Conservation (phyloP, 768 basidiomycete genomes). For the Russula dissimulans region DNA sequence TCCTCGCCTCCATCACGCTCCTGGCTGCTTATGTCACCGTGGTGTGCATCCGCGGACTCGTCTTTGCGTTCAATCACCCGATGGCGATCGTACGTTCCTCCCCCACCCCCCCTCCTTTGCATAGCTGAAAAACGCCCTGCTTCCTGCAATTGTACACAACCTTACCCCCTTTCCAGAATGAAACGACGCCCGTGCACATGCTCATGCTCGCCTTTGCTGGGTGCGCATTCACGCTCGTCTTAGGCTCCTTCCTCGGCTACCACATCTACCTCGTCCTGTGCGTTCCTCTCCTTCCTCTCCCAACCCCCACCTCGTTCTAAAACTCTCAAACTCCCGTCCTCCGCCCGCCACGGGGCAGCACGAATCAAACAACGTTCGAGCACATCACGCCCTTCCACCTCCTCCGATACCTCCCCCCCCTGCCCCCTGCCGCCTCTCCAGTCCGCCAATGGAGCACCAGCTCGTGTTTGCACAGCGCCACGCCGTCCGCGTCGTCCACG, state of each 20-base stretch:
- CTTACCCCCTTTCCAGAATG: slow-evolving; percentile 36
- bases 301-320: no score
- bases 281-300: slow-evolving; percentile 26
- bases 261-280: slow-evolving; percentile 71
- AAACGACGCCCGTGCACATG: slow-evolving; percentile 61
- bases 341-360: slow-evolving; percentile 34
- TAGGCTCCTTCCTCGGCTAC: slow-evolving; percentile 70
- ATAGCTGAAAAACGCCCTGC: neutral
- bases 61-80: slow-evolving; percentile 59
- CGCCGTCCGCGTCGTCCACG: slow-evolving; percentile 56
- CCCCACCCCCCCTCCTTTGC: neutral
- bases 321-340: neutral
- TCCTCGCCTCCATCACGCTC: slow-evolving; percentile 53
- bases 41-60: slow-evolving; percentile 45
- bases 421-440: slow-evolving; percentile 50
- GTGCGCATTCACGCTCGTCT: slow-evolving; percentile 47
- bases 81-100: slow-evolving; percentile 43
- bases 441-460: slow-evolving; percentile 66
- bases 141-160: no score
- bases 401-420: slow-evolving; percentile 57
- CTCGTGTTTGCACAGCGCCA: slow-evolving; percentile 55
- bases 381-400: slow-evolving; percentile 66
- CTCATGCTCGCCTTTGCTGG: slow-evolving; percentile 55
- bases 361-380: slow-evolving; percentile 82
- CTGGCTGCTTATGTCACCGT: slow-evolving; percentile 52